phyloP scores from a whole-genome alignment of 306 rosid genomes.

The Rosa rugosa region DNA sequence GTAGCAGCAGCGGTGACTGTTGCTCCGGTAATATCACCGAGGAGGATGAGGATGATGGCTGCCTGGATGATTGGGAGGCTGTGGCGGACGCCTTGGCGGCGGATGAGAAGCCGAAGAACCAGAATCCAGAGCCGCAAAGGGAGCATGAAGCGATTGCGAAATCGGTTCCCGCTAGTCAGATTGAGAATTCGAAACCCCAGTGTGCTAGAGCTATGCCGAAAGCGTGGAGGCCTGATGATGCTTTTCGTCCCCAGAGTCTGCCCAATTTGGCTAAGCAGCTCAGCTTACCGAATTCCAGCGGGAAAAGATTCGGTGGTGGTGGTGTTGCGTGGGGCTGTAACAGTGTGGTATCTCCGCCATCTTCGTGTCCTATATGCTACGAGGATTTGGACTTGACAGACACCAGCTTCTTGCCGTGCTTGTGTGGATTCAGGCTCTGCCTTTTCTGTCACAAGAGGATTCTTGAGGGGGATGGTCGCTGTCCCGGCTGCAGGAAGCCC shows the following conservation, averaged over 20 bases:
- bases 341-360: conserved; percentile 40
- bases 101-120: conserved; percentile 53
- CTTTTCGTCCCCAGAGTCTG: conserved; percentile 85
- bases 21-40: conserved; percentile 84
- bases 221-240: conserved; percentile 91
- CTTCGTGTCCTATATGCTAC: conserved; percentile 84
- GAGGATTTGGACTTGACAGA: conserved; percentile 95
- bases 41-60: conserved; percentile 72
- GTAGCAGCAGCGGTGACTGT: conserved; percentile 78
- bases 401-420: conserved; percentile 80
- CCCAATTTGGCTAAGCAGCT: conserved; percentile 85
- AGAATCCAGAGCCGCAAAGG: conserved; percentile 35
- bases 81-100: conserved; percentile 95
- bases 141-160: conserved; percentile 35
- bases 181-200: conserved; percentile 35
- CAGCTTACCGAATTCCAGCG: conserved; percentile 60
- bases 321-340: conserved; percentile 54
- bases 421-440: conserved; percentile 91
- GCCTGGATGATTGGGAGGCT: conserved; percentile 99
- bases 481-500: conserved; percentile 97
- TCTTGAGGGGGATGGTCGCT: conserved; percentile 86
- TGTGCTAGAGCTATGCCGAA: conserved; percentile 36
- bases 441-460: conserved; percentile 99
- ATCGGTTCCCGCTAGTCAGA: conserved; percentile 32
- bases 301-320: conserved; percentile 54